Evolutionary conservation across 2,329 filamentous ascomycete species (phyloP), one percentile per base, ranked within the genome.

Genomic region (Claviceps sorghi): DNA sequence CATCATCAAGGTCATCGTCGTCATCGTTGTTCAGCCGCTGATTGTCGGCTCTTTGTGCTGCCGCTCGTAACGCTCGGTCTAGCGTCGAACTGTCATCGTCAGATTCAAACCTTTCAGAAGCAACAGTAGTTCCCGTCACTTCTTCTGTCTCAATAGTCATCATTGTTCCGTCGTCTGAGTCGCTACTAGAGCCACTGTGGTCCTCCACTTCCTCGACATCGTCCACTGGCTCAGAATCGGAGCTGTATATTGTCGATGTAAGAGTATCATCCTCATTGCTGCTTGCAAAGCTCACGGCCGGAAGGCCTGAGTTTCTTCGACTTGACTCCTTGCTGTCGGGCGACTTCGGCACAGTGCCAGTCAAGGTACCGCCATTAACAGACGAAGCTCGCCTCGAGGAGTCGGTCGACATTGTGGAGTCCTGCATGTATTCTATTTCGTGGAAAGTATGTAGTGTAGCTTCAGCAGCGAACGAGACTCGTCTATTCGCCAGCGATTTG

Each of bases 391-490:
- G 78, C 59, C 88, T 75, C 13, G 86, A 88, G 11, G 83, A 82
- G 57, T 91, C 86, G 1, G 83, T 85, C 0, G 86, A 85, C 8
- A 84, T 86, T 1, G 89, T 94, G 21, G 88, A 88, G 64, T 96
- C 90, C 62, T 90, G 88, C 64, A 82, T 78, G 56, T 90, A 86
- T 62, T 97, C 91, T 45, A 96, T 80, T 52, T 93, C 90, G 63
- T 97, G 90, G 77, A 95, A 97, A 0, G 93, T 98, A 65, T 98
- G 93, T 38, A 98, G 76, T 3, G 93, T 98, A 13, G 93, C 93
- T 69, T 98, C 93, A 1, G 93, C 93, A 4, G 93, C 93, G 67
- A 98, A 98, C 0, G 91, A 97, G 36, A 98, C 93, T 63, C 93
- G 82, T 62, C 93, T 82, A 65, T 93, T 95, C 48, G 91, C 89